These are phyloP conservation scores for Penicillium subrubescens DNA, from an alignment of 495 filamentous ascomycete genomes.

Conservation along the genomic window DNA sequence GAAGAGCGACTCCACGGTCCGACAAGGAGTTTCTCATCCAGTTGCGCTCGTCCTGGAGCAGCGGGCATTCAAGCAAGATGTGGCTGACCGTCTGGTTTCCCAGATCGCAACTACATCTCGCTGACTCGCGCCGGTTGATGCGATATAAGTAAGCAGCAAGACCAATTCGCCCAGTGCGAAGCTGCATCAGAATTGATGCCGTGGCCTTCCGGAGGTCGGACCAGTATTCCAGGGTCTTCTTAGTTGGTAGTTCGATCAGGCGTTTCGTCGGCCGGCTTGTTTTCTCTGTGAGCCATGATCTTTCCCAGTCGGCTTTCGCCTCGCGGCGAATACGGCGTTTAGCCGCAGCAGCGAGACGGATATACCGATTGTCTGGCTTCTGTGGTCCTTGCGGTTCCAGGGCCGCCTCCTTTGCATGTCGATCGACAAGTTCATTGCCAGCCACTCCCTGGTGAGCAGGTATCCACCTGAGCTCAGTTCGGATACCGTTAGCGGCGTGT, in stretches of 20 bases:
- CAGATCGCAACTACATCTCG: neutral
- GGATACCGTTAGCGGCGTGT: too few species aligned
- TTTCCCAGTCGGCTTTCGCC: conserved; percentile 12
- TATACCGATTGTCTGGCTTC: too few species aligned
- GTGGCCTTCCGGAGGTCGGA: conserved; percentile 21
- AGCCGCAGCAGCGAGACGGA: conserved; percentile 4
- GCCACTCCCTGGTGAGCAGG: too few species aligned
- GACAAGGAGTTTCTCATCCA: neutral
- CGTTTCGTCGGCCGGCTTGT: conserved; percentile 12
- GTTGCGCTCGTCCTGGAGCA: neutral
- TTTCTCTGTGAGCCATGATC: conserved; percentile 4
- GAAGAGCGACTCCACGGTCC: neutral
- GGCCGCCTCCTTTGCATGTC: conserved; percentile 9
- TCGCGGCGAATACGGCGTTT: conserved; percentile 11
- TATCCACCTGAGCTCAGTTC: too few species aligned
- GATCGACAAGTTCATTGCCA: neutral
- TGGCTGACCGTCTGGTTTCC: neutral
- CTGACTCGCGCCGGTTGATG: neutral
- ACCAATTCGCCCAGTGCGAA: conserved; percentile 4
- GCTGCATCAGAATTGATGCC: conserved; percentile 29
- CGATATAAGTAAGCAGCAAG: neutral
- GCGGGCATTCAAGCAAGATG: neutral
- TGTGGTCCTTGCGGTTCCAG: neutral
- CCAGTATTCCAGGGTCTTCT: conserved; percentile 13
- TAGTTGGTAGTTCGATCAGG: conserved; percentile 9